Conservation (phyloP, 148 eudicot species). For the Rhododendron vialii region DNA sequence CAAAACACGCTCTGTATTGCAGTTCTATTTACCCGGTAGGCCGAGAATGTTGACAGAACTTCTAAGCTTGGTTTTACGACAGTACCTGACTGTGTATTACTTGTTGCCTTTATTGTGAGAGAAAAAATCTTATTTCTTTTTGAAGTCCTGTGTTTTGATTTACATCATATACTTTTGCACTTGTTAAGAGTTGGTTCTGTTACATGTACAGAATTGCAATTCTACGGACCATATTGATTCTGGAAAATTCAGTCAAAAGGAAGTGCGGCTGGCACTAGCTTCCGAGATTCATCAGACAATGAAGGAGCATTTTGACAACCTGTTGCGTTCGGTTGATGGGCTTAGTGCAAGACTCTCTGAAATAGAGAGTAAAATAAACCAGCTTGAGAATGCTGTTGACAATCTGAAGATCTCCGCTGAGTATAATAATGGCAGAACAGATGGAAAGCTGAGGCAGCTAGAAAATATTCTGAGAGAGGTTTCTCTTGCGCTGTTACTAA, state of each 20-base stretch:
- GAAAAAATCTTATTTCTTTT: not conserved
- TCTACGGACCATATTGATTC: slow-evolving; percentile 3
- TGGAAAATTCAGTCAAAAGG: not conserved
- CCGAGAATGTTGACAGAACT: too few species aligned
- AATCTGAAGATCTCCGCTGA: slow-evolving; percentile 21
- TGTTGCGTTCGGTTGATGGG: slow-evolving; percentile 20
- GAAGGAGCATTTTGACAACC: slow-evolving; percentile 12
- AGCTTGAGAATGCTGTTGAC: slow-evolving; percentile 21
- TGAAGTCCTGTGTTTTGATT: not conserved
- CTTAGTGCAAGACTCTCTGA: slow-evolving; percentile 22
- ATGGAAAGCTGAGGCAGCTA: slow-evolving; percentile 21
- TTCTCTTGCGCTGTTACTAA: not conserved
- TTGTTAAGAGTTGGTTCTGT: not conserved
- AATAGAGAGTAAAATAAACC: slow-evolving; percentile 17
- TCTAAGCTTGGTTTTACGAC: not conserved
- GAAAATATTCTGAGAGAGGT: slow-evolving; percentile 23
- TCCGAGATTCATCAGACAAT: slow-evolving; percentile 10
- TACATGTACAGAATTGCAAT: not conserved
- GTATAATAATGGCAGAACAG: slow-evolving; percentile 14
- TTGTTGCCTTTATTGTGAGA: not conserved
- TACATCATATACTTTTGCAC: not conserved
- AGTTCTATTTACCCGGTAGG: not conserved
- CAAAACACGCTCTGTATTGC: not conserved
- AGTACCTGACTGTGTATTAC: not conserved
- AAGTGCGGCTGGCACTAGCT: slow-evolving; percentile 5